A percentile compares a stretch with the other conserved stretches of the same genome.
Evolutionary conservation across 148 eudicot species (phyloP).

Genomic region (Rhododendron ferrugineum): DNA sequence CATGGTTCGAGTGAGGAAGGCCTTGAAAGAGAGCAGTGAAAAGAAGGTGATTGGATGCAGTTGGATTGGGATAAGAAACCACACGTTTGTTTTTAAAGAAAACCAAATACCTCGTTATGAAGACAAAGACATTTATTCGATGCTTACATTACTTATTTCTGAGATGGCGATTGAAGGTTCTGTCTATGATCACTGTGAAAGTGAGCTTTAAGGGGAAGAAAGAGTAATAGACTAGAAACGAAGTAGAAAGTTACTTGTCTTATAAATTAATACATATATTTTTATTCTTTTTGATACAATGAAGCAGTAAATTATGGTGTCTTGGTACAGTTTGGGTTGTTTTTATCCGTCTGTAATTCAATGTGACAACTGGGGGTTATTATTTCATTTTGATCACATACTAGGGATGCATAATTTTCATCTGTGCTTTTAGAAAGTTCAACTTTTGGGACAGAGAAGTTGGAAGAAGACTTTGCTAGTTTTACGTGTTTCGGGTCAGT

Average conservation of each 20-base stretch:
- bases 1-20: conserved; percentile 51
- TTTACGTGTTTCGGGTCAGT: background rate
- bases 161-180: conserved; percentile 34
- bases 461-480: background rate
- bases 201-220: background rate
- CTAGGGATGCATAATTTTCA: background rate
- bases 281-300: background rate
- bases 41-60: conserved; percentile 46
- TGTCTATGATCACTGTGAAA: conserved; percentile 2
- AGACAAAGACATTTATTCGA: conserved; percentile 32
- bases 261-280: no score
- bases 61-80: conserved; percentile 46
- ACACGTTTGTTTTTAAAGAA: conserved; percentile 31
- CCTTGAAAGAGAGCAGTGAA: conserved; percentile 38
- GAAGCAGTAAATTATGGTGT: background rate
- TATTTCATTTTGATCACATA: no score
- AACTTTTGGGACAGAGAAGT: background rate
- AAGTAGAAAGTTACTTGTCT: background rate
- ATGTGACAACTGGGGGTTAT: no score
- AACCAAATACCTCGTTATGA: conserved; percentile 40
- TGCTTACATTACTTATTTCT: conserved; percentile 39
- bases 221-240: background rate
- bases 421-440: background rate
- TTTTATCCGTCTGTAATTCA: no score
- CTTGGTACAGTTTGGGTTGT: background rate